phyloP scores from a whole-genome alignment of 2,329 filamentous ascomycete species.

The Ophiostoma sp. region DNA sequence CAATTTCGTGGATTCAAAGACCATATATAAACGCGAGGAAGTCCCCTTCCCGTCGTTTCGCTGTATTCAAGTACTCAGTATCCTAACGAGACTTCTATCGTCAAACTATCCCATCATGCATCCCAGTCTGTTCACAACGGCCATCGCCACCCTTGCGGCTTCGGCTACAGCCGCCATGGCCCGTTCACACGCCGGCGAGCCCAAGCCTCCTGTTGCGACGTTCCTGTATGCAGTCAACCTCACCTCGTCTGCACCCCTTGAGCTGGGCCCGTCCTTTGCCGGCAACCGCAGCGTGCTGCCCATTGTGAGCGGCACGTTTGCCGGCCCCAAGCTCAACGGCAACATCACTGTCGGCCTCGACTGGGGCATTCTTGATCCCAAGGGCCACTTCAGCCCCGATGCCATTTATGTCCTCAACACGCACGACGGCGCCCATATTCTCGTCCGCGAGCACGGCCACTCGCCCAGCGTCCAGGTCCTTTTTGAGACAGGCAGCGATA shows the following conservation, averaged over 20 bases:
- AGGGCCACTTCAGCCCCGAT: slow-evolving; percentile 37
- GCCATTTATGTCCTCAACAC: slow-evolving; percentile 39
- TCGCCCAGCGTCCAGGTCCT: slow-evolving; percentile 35
- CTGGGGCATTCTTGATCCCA: slow-evolving; percentile 35
- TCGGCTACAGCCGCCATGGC: not conserved
- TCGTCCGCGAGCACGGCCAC: slow-evolving; percentile 36
- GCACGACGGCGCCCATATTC: slow-evolving; percentile 36
- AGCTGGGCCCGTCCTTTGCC: slow-evolving; percentile 29
- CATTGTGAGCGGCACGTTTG: slow-evolving; percentile 36
- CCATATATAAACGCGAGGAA: too few relatives aligned
- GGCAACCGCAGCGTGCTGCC: slow-evolving; percentile 32
- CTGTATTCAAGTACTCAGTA: too few relatives aligned
- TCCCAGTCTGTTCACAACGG: not conserved
- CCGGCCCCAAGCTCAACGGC: slow-evolving; percentile 35
- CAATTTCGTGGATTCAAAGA: not conserved
- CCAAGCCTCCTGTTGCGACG: slow-evolving; percentile 19
- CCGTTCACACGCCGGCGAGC: not conserved
- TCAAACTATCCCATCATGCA: not conserved
- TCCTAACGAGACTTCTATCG: not conserved
- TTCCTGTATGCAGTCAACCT: slow-evolving; percentile 32
- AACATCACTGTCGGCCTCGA: slow-evolving; percentile 35
- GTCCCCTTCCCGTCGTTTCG: too few relatives aligned
- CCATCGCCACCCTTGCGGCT: not conserved
- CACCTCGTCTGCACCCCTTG: slow-evolving; percentile 23
- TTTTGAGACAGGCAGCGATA: slow-evolving; percentile 35